These are phyloP conservation scores for Gossypium aridum DNA, from an alignment of 441 rosid genomes.

Conservation along the genomic window DNA sequence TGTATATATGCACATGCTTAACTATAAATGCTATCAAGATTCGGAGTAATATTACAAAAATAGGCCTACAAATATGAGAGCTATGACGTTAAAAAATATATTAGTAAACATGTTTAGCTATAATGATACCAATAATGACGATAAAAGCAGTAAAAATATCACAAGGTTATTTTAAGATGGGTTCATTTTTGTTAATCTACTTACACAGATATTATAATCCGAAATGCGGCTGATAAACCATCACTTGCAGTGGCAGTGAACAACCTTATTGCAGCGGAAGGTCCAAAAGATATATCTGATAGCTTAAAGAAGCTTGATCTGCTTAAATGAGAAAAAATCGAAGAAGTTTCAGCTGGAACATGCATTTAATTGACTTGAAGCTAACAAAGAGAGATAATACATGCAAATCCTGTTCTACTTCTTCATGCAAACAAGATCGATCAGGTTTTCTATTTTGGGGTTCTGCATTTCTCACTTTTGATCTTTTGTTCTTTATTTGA, in stretches of 20 bases:
- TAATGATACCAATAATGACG: neutral
- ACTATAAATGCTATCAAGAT: neutral
- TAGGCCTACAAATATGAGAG: neutral
- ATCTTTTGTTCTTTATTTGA: neutral
- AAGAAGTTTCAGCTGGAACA: conserved; percentile 58
- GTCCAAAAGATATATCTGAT: conserved; percentile 75
- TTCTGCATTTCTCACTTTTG: conserved; percentile 15
- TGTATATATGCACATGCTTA: neutral
- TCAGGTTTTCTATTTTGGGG: conserved; percentile 36
- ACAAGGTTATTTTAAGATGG: neutral
- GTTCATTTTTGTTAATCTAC: neutral
- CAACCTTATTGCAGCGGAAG: conserved; percentile 70
- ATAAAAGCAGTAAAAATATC: neutral
- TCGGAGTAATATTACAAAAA: neutral
- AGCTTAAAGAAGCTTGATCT: conserved; percentile 80
- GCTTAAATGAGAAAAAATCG: conserved; percentile 58
- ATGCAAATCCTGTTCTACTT: conserved; percentile 68
- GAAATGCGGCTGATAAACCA: conserved; percentile 67
- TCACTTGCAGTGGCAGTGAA: conserved; percentile 81
- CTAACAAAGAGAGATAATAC: conserved; percentile 75
- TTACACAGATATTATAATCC: conserved; percentile 50
- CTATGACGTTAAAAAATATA: neutral
- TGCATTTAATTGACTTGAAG: conserved; percentile 48
- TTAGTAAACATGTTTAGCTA: neutral
- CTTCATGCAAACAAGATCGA: conserved; percentile 85